A percentile compares a stretch with the other conserved stretches of the same genome.
Evolutionary conservation across 148 eudicot genomes (phyloP).

Genomic region (Dianthus caryophyllus): DNA sequence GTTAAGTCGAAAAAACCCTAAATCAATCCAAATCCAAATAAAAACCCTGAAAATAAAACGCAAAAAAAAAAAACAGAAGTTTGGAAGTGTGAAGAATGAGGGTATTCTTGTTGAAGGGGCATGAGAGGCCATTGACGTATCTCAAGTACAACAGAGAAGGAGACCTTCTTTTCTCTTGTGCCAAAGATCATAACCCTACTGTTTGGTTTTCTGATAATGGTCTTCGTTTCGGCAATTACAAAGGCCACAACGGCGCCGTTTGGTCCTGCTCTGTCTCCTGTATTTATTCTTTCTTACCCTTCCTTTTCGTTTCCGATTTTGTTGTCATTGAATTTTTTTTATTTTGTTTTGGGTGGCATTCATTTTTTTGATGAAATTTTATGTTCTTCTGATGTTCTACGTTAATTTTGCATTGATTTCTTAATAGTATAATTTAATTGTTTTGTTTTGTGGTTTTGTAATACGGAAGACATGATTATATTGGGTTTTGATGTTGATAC

Average conservation of each 20-base stretch:
- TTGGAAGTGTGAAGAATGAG: conserved; percentile 42
- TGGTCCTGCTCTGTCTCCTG: conserved; percentile 89
- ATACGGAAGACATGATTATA: no score
- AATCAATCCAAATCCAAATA: background rate
- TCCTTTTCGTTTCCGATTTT: background rate
- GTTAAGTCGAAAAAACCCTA: conserved; percentile 5
- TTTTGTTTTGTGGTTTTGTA: no score
- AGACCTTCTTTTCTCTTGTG: conserved; percentile 66
- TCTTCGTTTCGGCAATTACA: conserved; percentile 84
- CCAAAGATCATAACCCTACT: conserved; percentile 71
- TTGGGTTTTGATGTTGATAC: no score
- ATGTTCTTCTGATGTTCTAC: no score
- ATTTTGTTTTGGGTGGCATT: no score
- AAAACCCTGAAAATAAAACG: background rate
- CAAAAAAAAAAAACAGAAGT: background rate
- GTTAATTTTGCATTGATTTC: no score
- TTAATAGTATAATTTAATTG: no score
- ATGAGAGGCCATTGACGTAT: conserved; percentile 89
- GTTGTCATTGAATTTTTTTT: background rate
- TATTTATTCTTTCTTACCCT: background rate
- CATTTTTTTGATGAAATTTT: no score
- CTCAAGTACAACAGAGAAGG: conserved; percentile 86
- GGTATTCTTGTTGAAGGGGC: conserved; percentile 98
- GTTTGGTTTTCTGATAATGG: conserved; percentile 78
- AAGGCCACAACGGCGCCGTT: conserved; percentile 96